These are phyloP conservation scores for Parmelia sp. DNA, from an alignment of 495 filamentous ascomycete species.

Conservation along the genomic window DNA sequence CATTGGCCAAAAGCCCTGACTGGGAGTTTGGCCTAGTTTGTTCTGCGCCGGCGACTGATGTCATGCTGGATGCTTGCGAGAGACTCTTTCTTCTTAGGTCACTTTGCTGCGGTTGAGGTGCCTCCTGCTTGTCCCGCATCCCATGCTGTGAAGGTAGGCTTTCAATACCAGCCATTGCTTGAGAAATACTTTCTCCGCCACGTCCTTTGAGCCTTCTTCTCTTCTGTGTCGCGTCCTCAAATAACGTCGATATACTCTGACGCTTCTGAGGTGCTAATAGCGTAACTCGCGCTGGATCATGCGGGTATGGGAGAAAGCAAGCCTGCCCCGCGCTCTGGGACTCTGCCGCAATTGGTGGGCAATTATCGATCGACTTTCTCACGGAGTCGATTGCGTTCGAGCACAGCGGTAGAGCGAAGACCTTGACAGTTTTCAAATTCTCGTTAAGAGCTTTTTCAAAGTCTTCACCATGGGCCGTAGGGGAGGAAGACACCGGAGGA, in stretches of 20 bases:
- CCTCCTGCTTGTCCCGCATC: neutral
- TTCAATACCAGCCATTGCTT: slow-evolving; percentile 43
- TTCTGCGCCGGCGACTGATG: neutral
- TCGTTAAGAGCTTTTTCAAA: neutral
- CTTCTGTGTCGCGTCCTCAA: slow-evolving; percentile 54
- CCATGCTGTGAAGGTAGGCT: neutral
- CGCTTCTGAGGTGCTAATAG: slow-evolving; percentile 43
- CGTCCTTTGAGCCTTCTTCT: slow-evolving; percentile 47
- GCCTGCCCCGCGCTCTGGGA: slow-evolving; percentile 3
- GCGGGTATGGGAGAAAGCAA: slow-evolving; percentile 13
- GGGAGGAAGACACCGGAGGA: slow-evolving; percentile 43
- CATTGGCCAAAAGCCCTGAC: slow-evolving; percentile 1
- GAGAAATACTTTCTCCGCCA: slow-evolving; percentile 51
- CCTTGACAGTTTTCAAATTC: slow-evolving; percentile 9
- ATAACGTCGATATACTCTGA: slow-evolving; percentile 49
- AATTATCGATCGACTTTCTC: slow-evolving; percentile 2
- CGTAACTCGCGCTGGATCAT: slow-evolving; percentile 1
- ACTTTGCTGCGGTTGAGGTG: neutral
- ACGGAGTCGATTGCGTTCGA: slow-evolving; percentile 30
- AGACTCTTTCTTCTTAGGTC: slow-evolving; percentile 9
- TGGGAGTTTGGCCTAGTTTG: slow-evolving; percentile 1
- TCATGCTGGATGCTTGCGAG: slow-evolving; percentile 16
- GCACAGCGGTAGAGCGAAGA: slow-evolving; percentile 37
- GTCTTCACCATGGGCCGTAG: slow-evolving; percentile 19
- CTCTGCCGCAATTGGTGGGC: neutral